These are phyloP conservation scores for Breviolum minutum DNA, from an alignment of 73 alveolate genomes.

Conservation along the genomic window DNA sequence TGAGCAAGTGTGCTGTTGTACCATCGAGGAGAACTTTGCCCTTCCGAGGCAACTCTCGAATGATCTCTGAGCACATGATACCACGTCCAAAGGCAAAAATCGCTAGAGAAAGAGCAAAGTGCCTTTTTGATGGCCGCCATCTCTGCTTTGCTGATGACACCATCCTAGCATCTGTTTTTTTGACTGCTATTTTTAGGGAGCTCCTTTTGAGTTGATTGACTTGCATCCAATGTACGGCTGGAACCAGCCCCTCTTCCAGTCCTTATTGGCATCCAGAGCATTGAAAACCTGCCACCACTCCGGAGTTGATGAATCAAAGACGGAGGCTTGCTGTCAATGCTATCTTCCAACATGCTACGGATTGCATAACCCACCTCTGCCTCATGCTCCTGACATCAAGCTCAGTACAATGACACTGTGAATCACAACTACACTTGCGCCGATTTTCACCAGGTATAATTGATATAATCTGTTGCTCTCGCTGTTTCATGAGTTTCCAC, in stretches of 20 bases:
- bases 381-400: slow-evolving; percentile 1
- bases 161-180: background rate
- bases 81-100: too few relatives aligned
- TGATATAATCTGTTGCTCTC: too few relatives aligned
- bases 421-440: background rate
- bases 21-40: slow-evolving; percentile 3
- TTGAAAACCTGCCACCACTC: background rate
- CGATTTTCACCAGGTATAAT: background rate
- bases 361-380: background rate
- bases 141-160: slow-evolving; percentile 36
- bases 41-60: background rate
- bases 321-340: background rate
- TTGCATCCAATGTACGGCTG: background rate
- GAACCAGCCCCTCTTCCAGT: background rate
- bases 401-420: background rate
- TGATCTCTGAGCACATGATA: too few relatives aligned
- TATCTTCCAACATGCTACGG: background rate
- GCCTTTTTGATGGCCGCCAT: background rate
- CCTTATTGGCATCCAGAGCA: slow-evolving; percentile 33
- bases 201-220: too few relatives aligned
- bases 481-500: background rate
- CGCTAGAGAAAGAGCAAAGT: background rate
- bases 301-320: too few relatives aligned
- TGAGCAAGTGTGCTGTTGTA: slow-evolving; percentile 6
- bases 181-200: background rate